Percentiles rank a stretch among this genome's conserved stretches.
Conservation (phyloP, 2,329 filamentous ascomycete species). For the Chaetomiaceae sp. region DNA sequence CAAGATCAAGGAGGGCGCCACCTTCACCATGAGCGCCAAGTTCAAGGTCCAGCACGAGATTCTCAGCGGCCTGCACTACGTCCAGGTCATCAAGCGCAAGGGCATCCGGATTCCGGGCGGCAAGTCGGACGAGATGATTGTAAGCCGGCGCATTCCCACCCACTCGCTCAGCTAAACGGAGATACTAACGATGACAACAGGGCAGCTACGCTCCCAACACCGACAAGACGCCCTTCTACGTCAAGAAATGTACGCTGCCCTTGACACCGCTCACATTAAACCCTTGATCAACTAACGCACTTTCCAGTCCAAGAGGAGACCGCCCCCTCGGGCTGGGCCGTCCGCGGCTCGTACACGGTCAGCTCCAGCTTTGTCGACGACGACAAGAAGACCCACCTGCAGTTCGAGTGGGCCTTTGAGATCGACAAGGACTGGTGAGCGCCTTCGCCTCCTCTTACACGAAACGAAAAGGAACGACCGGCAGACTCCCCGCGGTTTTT, state of each 20-base stretch:
- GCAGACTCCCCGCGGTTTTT: background rate
- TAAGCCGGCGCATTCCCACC: constrained; percentile 42
- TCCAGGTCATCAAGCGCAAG: constrained; percentile 89
- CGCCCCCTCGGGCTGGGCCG: constrained; percentile 85
- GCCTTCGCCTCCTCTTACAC: background rate
- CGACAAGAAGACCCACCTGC: constrained; percentile 82
- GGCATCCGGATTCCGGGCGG: constrained; percentile 65
- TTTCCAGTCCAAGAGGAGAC: constrained; percentile 59
- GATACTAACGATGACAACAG: constrained; percentile 40
- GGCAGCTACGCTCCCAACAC: constrained; percentile 93
- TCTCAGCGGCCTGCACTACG: constrained; percentile 88
- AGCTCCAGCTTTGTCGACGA: constrained; percentile 91
- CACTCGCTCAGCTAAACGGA: background rate
- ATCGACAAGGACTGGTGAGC: constrained; percentile 89
- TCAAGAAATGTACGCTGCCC: constrained; percentile 73
- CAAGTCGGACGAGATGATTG: constrained; percentile 98
- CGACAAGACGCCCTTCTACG: constrained; percentile 76
- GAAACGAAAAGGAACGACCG: background rate
- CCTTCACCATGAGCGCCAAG: constrained; percentile 88
- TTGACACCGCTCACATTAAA: background rate
- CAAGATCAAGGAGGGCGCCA: constrained; percentile 92
- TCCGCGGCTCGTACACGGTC: constrained; percentile 85
- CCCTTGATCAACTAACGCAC: background rate
- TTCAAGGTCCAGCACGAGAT: constrained; percentile 98
- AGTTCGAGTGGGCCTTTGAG: constrained; percentile 95